These are phyloP conservation scores for Entelexis sorbosivorans DNA, from an alignment of 1,139 yeast species.

Conservation along the genomic window DNA sequence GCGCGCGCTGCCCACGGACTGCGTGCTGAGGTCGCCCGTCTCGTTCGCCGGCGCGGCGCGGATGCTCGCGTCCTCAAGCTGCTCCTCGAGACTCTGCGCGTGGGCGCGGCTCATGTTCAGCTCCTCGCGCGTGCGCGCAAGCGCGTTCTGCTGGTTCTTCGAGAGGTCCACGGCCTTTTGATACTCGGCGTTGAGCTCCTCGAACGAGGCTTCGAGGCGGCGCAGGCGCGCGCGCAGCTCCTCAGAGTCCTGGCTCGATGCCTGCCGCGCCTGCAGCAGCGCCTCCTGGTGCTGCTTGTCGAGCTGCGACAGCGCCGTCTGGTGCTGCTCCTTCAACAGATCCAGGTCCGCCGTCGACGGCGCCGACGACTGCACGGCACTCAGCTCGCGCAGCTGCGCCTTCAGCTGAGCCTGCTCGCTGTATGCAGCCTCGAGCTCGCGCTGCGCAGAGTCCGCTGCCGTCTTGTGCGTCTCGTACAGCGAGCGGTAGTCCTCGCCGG, in stretches of 20 bases:
- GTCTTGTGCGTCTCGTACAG: slow-evolving; percentile 28
- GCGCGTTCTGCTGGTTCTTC: slow-evolving; percentile 63
- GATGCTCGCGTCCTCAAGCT: slow-evolving; percentile 48
- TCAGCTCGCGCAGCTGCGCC: slow-evolving; percentile 19
- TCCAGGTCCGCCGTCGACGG: slow-evolving; percentile 22
- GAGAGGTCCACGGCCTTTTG: slow-evolving; percentile 62
- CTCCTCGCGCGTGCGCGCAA: slow-evolving; percentile 63
- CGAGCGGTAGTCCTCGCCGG: slow-evolving; percentile 16
- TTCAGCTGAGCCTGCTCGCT: slow-evolving; percentile 20
- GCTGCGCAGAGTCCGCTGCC: slow-evolving; percentile 28
- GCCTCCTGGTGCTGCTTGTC: slow-evolving; percentile 22
- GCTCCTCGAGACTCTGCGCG: slow-evolving; percentile 48
- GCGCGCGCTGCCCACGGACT: slow-evolving; percentile 37
- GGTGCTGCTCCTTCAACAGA: slow-evolving; percentile 15
- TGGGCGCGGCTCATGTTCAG: slow-evolving; percentile 47
- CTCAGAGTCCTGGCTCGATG: slow-evolving; percentile 8
- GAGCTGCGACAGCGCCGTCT: slow-evolving; percentile 6
- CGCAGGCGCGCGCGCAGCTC: slow-evolving; percentile 14
- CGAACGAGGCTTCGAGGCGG: slow-evolving; percentile 11
- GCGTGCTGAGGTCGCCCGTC: slow-evolving; percentile 33
- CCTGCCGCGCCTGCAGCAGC: slow-evolving; percentile 17
- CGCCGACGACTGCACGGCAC: slow-evolving; percentile 14
- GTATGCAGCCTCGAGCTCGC: slow-evolving; percentile 22
- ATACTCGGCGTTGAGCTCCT: slow-evolving; percentile 44
- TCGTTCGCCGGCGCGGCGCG: slow-evolving; percentile 31